Base-by-base conservation (phyloP, 108 stramenopile species). In the Mayamaea pseudoterrestris region DNA sequence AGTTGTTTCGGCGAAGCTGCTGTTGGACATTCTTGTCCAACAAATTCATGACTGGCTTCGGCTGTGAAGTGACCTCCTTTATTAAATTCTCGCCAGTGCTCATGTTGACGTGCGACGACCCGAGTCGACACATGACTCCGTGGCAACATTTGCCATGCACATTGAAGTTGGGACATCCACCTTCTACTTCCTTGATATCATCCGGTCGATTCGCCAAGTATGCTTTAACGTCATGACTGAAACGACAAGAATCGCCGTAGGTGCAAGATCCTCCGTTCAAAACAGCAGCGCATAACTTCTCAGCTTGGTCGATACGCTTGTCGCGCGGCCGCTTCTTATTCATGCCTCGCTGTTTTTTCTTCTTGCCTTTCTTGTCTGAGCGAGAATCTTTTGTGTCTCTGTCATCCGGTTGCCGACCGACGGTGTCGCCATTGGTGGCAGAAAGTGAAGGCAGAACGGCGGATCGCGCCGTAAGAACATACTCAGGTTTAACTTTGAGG, bases 251-350 rank as follows among this genome's bases (percentile, higher is more conserved):
- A 17, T 31, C 58, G 11, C 65, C 61, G 31, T 44, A 80, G 6
- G 76, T 70, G 51, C 84, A 86, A 2, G 36, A 13, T 9, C 63
- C 64, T 0, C 78, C 81, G 14, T 63, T 51, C 1, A 91, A 37
- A 2, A 81, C 30, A 11, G 69, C 47, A 8, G 79, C 37, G 49
- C 89, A 91, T 0, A 80, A 45, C 61, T 77, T 83, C 14, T 74
- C 62, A 17, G 46, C 50, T 31, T 50, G 30, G 12, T 58, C 57
- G 24, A 65, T 51, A 27, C 66, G 63, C 27, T 43, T 48, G 35
- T 91, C 90, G 0, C 90, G 65, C 6, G 84, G 90, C 2, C 90
- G 71, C 55, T 91, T 91, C 50, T 83, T 91, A 23, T 77, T 75
- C 18, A n/a, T n/a, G n/a, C n/a, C n/a, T n/a, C n/a, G n/a, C n/a